phyloP scores from a whole-genome alignment of 2,329 filamentous ascomycete genomes.

The Diplodia corticola region DNA sequence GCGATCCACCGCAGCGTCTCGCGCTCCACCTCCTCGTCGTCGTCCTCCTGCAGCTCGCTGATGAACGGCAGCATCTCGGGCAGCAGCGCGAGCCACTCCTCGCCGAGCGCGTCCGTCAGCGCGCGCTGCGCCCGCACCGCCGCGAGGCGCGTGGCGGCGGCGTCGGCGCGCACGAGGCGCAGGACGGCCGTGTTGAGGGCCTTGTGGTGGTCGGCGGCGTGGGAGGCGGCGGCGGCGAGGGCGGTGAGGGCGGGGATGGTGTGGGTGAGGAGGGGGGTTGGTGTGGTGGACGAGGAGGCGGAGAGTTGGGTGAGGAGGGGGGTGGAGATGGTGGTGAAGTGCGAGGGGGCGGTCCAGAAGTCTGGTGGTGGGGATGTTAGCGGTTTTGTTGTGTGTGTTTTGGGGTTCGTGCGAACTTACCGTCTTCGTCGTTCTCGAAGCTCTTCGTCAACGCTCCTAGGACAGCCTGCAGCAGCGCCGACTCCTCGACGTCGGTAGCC shows the following conservation, averaged over 20 bases:
- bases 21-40: constrained; percentile 87
- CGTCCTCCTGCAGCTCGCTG: constrained; percentile 92
- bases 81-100: constrained; percentile 89
- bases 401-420: constrained; percentile 36
- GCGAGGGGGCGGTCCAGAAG: constrained; percentile 91
- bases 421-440: constrained; percentile 88
- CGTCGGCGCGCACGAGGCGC: constrained; percentile 73
- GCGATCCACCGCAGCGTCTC: constrained; percentile 90
- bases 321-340: constrained; percentile 72
- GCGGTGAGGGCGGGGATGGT: constrained; percentile 75
- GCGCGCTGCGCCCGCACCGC: constrained; percentile 80
- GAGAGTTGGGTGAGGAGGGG: constrained; percentile 66
- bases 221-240: constrained; percentile 68
- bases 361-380: constrained; percentile 42
- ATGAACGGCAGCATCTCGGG: constrained; percentile 97
- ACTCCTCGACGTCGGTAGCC: constrained; percentile 31
- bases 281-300: constrained; percentile 35
- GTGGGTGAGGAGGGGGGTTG: constrained; percentile 31
- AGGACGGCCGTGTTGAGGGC: constrained; percentile 79
- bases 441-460: constrained; percentile 71
- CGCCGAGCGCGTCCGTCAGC: constrained; percentile 76
- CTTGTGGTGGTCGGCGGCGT: constrained; percentile 88
- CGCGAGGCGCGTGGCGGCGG: constrained; percentile 71
- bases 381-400: not conserved
- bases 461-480: constrained; percentile 65